These are phyloP conservation scores for Pseudozyma hubeiensis DNA, from an alignment of 1,284 basidiomycete genomes.

Conservation along the genomic window DNA sequence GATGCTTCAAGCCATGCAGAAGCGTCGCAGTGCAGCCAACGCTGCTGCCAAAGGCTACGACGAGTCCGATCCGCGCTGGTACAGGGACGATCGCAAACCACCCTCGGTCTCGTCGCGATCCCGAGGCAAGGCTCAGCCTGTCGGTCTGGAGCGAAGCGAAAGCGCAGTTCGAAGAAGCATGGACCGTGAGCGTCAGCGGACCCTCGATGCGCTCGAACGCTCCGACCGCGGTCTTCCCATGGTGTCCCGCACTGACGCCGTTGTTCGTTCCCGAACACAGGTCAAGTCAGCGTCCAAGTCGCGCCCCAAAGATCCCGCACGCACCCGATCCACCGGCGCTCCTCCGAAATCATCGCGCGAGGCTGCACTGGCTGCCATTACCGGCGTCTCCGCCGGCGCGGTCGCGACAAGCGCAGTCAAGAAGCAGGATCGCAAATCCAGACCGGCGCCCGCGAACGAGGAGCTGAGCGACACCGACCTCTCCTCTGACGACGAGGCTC, in stretches of 20 bases:
- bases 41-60: slow-evolving; percentile 25
- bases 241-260: slow-evolving; percentile 28
- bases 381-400: slow-evolving; percentile 29
- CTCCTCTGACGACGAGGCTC: slow-evolving; percentile 25
- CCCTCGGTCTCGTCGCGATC: slow-evolving; percentile 5
- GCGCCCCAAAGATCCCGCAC: slow-evolving; percentile 9
- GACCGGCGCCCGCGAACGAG: slow-evolving; percentile 7
- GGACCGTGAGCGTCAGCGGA: slow-evolving; percentile 37
- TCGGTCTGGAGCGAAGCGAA: slow-evolving; percentile 22
- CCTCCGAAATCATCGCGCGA: slow-evolving; percentile 29
- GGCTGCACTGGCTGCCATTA: slow-evolving; percentile 48
- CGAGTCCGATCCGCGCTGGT: slow-evolving; percentile 43
- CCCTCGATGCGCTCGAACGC: slow-evolving; percentile 32
- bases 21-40: slow-evolving; percentile 40
- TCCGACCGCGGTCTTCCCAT: slow-evolving; percentile 24
- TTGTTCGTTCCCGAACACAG: slow-evolving; percentile 20
- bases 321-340: slow-evolving; percentile 12
- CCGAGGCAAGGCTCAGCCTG: slow-evolving; percentile 1
- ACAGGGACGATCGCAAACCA: slow-evolving; percentile 26
- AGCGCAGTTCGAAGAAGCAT: slow-evolving; percentile 39
- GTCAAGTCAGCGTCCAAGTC: slow-evolving; percentile 2
- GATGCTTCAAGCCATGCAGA: slow-evolving; percentile 41
- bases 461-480: slow-evolving; percentile 12
- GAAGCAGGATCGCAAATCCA: slow-evolving; percentile 11
- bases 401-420: slow-evolving; percentile 18